Evolutionary conservation across 345 rosid species (phyloP), one percentile per base, ranked within the genome.

Genomic region (Eucalyptus pumila): DNA sequence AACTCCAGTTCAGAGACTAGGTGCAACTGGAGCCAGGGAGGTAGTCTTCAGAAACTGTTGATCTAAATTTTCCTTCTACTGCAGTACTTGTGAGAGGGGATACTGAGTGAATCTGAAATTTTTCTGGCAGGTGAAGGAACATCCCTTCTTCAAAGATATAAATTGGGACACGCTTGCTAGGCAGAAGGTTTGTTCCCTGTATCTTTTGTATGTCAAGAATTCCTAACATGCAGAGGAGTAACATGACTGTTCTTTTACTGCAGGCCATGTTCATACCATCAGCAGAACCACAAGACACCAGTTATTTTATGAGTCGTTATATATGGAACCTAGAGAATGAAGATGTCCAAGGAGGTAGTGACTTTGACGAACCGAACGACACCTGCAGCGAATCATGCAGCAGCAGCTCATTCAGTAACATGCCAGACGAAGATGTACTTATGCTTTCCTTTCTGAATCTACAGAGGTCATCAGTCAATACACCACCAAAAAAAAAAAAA

Each of bases 261-360:
- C 96, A 98, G 99, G 99, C 99, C 90, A 95, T 93, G 94, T 97
- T 98, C 94, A 96, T 96, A 90, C 99, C 99, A 93, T 89, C 95
- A 85, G 95, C 96, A 65, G 99, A 98, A 88, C 94, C 96, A 86
- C 94, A 93, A 11, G 99, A 98, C 91, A 95, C 99, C 2, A 95
- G 99, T 90, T 98, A 98, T 86, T 98, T 98, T 92, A 95, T 96
- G 96, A 95, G 99, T 93, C 93, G 99, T 9, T 95, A 96, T 88
- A 92, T 97, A 89, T 96, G 99, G 98, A 96, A 94, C 81, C 96
- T 97, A 76, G 99, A 96, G 91, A 98, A 94, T 87, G 99, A 95
- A 89, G 92, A 93, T 89, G 93, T 94, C 92, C 92, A 92, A 85
- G 99, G 98, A 91, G 95, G 94, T 49, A 96, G 99, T 48, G 99